Percentiles rank a stretch among this genome's conserved stretches.
Conservation (phyloP, 2,329 filamentous ascomycete species). For the Xylariaceae sp. region DNA sequence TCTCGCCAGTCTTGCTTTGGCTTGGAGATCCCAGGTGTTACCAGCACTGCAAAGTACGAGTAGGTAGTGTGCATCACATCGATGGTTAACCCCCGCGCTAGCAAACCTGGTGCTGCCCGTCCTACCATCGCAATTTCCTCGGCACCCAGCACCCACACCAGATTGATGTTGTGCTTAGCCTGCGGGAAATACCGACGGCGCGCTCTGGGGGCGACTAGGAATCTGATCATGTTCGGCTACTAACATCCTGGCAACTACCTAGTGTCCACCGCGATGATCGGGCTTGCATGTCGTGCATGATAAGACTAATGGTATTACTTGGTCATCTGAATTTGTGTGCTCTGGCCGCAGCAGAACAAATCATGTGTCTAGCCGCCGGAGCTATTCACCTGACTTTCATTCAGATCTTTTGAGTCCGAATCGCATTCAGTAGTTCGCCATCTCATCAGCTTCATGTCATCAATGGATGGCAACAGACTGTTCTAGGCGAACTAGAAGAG, state of each 20-base stretch:
- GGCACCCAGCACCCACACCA: slow-evolving; percentile 22
- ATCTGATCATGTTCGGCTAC: slow-evolving; percentile 6
- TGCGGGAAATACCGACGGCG: slow-evolving; percentile 1
- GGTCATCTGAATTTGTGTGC: slow-evolving; percentile 17
- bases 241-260: neutral
- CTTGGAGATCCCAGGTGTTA: slow-evolving; percentile 13
- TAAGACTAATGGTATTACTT: slow-evolving; percentile 14
- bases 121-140: slow-evolving; percentile 22
- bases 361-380: slow-evolving; percentile 26
- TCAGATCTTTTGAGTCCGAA: slow-evolving; percentile 9
- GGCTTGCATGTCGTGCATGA: slow-evolving; percentile 16
- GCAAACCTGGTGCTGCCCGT: slow-evolving; percentile 21
- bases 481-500: neutral
- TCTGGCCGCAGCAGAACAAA: slow-evolving; percentile 14
- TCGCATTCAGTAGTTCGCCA: slow-evolving; percentile 1
- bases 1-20: slow-evolving; percentile 4
- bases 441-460: neutral
- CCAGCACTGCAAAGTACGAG: slow-evolving; percentile 12
- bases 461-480: neutral
- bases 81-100: slow-evolving; percentile 9
- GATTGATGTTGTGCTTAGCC: slow-evolving; percentile 20
- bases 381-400: slow-evolving; percentile 11
- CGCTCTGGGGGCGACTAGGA: slow-evolving; percentile 3
- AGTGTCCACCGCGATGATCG: slow-evolving; percentile 18
- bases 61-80: neutral